Conservation (phyloP, 257 asterid species). For the Nyctanthes arbortristis region DNA sequence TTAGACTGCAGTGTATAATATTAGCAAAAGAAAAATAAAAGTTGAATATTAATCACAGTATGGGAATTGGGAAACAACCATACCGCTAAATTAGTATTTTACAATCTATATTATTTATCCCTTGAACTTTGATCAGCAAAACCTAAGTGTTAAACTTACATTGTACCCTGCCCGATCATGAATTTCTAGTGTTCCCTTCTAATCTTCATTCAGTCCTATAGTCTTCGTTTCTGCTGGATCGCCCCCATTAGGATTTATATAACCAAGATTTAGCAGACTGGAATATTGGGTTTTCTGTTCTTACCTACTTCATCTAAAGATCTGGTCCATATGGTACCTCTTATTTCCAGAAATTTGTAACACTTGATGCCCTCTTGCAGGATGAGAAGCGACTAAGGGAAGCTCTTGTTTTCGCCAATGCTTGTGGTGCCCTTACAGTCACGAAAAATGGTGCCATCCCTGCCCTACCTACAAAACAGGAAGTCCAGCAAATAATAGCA, state of each 20-base stretch:
- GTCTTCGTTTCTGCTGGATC: neutral
- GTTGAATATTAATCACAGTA: no score
- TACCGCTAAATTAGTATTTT: no score
- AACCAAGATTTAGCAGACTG: neutral
- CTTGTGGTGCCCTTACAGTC: slow-evolving; percentile 91
- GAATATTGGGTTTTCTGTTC: neutral
- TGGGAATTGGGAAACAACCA: no score
- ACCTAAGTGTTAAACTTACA: no score
- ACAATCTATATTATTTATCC: neutral
- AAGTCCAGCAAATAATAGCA: slow-evolving; percentile 43
- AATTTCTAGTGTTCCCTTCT: neutral
- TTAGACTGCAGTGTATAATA: neutral
- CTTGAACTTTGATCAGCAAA: neutral
- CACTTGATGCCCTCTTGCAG: slow-evolving; percentile 33
- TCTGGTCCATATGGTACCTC: neutral
- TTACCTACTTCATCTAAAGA: neutral
- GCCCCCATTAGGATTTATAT: neutral
- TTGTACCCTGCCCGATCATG: no score
- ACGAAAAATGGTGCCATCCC: slow-evolving; percentile 89
- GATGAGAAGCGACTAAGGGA: slow-evolving; percentile 65
- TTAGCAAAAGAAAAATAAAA: neutral
- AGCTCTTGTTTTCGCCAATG: slow-evolving; percentile 76
- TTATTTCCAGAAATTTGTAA: slow-evolving; percentile 2
- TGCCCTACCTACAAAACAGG: slow-evolving; percentile 75
- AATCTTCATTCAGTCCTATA: neutral